These are phyloP conservation scores for Fusarium devonianum DNA, from an alignment of 2,329 filamentous ascomycete genomes.

Conservation along the genomic window DNA sequence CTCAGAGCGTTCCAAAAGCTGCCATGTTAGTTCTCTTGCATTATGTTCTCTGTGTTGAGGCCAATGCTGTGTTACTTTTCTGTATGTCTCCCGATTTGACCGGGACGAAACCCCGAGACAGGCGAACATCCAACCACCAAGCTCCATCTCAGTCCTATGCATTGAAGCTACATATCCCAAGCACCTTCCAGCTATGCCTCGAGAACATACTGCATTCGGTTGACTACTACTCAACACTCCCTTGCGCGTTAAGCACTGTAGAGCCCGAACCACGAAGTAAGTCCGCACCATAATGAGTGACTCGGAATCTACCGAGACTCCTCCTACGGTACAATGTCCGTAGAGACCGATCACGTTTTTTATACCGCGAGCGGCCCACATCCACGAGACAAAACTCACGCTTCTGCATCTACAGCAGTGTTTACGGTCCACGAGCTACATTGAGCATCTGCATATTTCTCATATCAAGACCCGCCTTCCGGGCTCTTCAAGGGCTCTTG, in stretches of 20 bases:
- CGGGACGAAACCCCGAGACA: no score
- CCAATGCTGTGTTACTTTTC: no score
- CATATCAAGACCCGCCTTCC: no score
- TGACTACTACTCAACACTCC: neutral
- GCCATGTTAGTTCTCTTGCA: no score
- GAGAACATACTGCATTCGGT: neutral
- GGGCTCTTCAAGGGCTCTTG: slow-evolving; percentile 5
- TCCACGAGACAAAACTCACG: no score
- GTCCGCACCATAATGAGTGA: slow-evolving; percentile 24
- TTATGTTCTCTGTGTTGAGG: no score
- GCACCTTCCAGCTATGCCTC: slow-evolving; percentile 7
- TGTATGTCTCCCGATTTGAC: no score
- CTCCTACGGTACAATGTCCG: slow-evolving; percentile 18
- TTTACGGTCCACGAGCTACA: neutral
- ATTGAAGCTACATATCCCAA: slow-evolving; percentile 12
- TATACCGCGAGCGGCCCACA: slow-evolving; percentile 9
- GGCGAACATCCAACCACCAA: neutral
- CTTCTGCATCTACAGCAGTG: no score
- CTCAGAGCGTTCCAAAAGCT: no score
- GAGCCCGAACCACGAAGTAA: slow-evolving; percentile 30
- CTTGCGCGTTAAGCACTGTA: neutral
- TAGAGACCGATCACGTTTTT: slow-evolving; percentile 33
- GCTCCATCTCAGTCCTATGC: slow-evolving; percentile 3
- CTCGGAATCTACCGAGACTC: slow-evolving; percentile 12
- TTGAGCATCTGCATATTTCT: neutral